Percentiles rank a stretch among this genome's conserved stretches.
Evolutionary conservation across 805 yeast genomes (phyloP).

Genomic region (Teunomyces barrocoloradensis): DNA sequence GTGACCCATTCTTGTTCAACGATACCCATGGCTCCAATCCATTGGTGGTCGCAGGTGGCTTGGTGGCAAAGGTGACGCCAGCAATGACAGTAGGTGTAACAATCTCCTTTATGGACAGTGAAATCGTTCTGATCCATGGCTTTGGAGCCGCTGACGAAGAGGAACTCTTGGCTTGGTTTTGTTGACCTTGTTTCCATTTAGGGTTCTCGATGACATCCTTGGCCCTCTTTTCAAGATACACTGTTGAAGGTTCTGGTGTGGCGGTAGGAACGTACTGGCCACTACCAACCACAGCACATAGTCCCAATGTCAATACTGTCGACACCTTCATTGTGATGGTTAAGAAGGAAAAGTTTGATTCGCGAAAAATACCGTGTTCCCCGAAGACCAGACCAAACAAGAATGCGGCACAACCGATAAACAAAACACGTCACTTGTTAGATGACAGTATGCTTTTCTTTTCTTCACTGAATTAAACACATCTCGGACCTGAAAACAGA

Average conservation of each 20-base stretch:
- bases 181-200: conserved; percentile 25
- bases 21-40: conserved; percentile 81
- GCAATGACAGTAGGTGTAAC: conserved; percentile 63
- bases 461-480: too few relatives aligned
- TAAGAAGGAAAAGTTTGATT: conserved; percentile 3
- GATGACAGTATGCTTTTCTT: too few relatives aligned
- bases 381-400: not conserved
- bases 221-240: conserved; percentile 24
- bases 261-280: not conserved
- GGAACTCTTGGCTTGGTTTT: conserved; percentile 6
- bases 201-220: conserved; percentile 30
- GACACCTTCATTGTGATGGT: conserved; percentile 13
- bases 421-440: too few relatives aligned
- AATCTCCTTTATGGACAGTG: conserved; percentile 48
- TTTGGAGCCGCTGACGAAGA: conserved; percentile 31
- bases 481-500: too few relatives aligned
- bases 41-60: conserved; percentile 68
- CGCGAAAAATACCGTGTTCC: conserved; percentile 1
- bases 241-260: conserved; percentile 10
- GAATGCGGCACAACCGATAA: not conserved
- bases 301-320: conserved; percentile 10
- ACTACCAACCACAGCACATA: conserved; percentile 5
- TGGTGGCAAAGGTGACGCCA: conserved; percentile 61
- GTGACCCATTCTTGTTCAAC: conserved; percentile 71
- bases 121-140: conserved; percentile 76